Evolutionary conservation across 345 rosid genomes (phyloP).

Genomic region (Gossypium bickii): DNA sequence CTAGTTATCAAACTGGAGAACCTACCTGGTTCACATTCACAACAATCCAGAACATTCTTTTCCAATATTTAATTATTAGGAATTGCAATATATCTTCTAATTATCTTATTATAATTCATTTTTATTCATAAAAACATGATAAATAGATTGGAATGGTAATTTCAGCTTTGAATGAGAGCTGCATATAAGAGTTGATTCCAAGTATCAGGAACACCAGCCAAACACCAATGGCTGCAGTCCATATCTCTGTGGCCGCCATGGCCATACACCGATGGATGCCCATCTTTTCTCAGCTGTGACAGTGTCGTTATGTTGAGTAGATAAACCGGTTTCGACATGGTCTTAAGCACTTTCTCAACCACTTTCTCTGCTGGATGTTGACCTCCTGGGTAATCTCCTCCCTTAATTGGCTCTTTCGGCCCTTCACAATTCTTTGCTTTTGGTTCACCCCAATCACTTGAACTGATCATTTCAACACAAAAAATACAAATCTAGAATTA

Average conservation of each 20-base stretch:
- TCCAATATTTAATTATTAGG: not conserved
- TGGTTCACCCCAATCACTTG: slow-evolving; percentile 54
- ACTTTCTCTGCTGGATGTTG: slow-evolving; percentile 43
- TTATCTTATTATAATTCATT: not conserved
- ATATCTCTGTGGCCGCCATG: slow-evolving; percentile 32
- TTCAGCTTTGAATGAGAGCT: slow-evolving; percentile 10
- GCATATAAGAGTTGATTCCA: slow-evolving; percentile 53
- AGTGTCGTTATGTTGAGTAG: slow-evolving; percentile 41
- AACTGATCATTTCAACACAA: slow-evolving; percentile 26
- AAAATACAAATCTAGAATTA: not conserved
- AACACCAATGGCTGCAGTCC: slow-evolving; percentile 73
- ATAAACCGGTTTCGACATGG: slow-evolving; percentile 32
- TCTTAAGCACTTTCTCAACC: slow-evolving; percentile 31
- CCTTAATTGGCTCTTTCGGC: slow-evolving; percentile 36
- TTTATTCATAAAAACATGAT: too few relatives aligned
- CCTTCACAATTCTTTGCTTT: slow-evolving; percentile 34
- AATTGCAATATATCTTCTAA: not conserved
- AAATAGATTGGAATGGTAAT: not conserved
- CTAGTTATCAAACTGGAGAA: too few relatives aligned
- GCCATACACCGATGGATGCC: slow-evolving; percentile 54
- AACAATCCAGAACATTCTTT: not conserved
- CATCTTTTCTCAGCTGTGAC: slow-evolving; percentile 54
- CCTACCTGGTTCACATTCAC: too few relatives aligned
- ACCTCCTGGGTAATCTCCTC: slow-evolving; percentile 35
- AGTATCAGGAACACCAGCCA: slow-evolving; percentile 59